Conservation (phyloP, 1,284 basidiomycete genomes). For the Trametes sp. region DNA sequence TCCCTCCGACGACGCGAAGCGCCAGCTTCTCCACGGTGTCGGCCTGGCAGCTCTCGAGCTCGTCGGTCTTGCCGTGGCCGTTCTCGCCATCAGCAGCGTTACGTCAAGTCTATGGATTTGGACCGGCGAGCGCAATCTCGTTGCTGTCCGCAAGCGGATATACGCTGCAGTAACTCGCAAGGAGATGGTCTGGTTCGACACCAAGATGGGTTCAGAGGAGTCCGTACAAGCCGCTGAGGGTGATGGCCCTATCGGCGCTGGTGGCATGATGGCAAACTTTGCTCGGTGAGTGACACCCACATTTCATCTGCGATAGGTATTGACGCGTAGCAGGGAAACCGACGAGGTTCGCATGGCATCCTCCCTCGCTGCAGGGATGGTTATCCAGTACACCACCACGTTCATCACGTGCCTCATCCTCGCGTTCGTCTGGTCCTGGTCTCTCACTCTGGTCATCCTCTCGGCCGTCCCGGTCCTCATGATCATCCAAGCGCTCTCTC, state of each 20-base stretch:
- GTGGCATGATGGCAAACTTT: slow-evolving; percentile 95
- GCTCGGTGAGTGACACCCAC: slow-evolving; percentile 65
- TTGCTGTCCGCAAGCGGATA: slow-evolving; percentile 72
- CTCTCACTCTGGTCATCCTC: slow-evolving; percentile 91
- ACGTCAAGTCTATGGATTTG: slow-evolving; percentile 88
- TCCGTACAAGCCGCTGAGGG: slow-evolving; percentile 55
- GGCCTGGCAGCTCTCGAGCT: slow-evolving; percentile 75
- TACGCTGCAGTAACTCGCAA: slow-evolving; percentile 76
- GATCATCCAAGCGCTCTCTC: slow-evolving; percentile 78
- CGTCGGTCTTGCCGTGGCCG: slow-evolving; percentile 72
- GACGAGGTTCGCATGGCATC: slow-evolving; percentile 92
- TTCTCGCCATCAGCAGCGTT: slow-evolving; percentile 76
- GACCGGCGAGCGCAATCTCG: slow-evolving; percentile 84
- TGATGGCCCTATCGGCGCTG: slow-evolving; percentile 77
- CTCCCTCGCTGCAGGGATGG: slow-evolving; percentile 78
- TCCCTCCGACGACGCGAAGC: slow-evolving; percentile 56
- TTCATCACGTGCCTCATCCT: slow-evolving; percentile 82
- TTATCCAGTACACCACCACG: slow-evolving; percentile 85
- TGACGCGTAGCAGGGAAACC: slow-evolving; percentile 74
- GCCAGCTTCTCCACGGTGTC: slow-evolving; percentile 64
- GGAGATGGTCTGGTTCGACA: slow-evolving; percentile 89
- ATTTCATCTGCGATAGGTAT: slow-evolving; percentile 5
- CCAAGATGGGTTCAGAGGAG: slow-evolving; percentile 75
- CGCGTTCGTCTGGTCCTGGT: slow-evolving; percentile 83
- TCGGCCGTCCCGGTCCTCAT: slow-evolving; percentile 88